Base-by-base conservation (phyloP, 768 basidiomycete species). In the Pisolithus orientalis region DNA sequence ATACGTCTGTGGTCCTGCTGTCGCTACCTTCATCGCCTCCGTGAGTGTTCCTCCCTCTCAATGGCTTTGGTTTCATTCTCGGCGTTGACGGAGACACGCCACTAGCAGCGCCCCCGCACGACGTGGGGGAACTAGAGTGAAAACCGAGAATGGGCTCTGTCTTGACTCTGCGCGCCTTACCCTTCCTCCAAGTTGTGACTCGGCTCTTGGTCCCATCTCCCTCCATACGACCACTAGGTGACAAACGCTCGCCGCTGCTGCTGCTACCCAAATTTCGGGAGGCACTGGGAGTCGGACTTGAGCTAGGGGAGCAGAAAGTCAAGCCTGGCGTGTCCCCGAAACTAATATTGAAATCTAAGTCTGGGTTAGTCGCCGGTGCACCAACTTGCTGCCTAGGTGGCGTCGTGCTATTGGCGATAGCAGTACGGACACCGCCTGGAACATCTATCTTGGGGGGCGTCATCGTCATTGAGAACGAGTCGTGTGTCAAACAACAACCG, bases 261-360 rank as follows among this genome's bases (percentile, higher is more conserved):
- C 58, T 52, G 13, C 40, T 28, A 16, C 17, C 25, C 21, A 39
- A 53, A 48, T 56, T 53, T 7, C 60, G 62, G n/a, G 66, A 64
- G 57, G 62, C 58, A 48, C 55, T 39, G 1, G 47, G 40, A 2
- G 32, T 49, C 3, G 49, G 14, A 32, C 60, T 59, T n/a, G 59
- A 57, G 2, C 60, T 54, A 11, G 63, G 55, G 14, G 49, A 37
- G 13, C 55, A 55, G 11, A 55, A 38, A 49, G 65, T 58, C 1
- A 63, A 16, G 2, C 52, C 16, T 49, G 54, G 60, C n/a, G 56
- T 32, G n/a, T 37, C 32, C 6, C 52, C 38, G 17, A 47, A 53
- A 47, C 28, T 47, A 32, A 52, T 6, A 37, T 59, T 44, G 10
- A 66, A 56, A 38, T 54, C 42, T 16, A 66, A 53, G 62, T 65